Conservation (phyloP, 257 asterid species). For the Nemophila menziesii region DNA sequence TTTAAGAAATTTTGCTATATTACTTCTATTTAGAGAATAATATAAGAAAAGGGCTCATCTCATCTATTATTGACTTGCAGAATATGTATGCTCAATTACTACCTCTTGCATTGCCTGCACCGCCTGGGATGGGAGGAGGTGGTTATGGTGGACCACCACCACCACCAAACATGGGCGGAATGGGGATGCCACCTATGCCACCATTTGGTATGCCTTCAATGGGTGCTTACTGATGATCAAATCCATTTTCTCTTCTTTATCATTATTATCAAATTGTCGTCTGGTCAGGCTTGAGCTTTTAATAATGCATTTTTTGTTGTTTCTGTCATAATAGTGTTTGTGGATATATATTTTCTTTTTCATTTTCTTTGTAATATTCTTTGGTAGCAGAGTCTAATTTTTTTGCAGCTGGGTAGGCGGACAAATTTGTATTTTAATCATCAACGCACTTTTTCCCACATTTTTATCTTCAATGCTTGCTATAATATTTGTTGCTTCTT, state of each 20-base stretch:
- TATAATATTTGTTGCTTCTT: neutral
- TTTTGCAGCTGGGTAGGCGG: slow-evolving; percentile 64
- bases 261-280: slow-evolving; percentile 14
- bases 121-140: slow-evolving; percentile 85
- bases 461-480: slow-evolving; percentile 2
- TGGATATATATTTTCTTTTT: too few relatives aligned
- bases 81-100: slow-evolving; percentile 93
- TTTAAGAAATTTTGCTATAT: neutral
- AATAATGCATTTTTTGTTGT: slow-evolving; percentile 27
- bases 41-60: neutral
- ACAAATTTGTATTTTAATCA: slow-evolving; percentile 27
- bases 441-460: slow-evolving; percentile 4
- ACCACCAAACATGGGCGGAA: slow-evolving; percentile 65
- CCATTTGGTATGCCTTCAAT: slow-evolving; percentile 93
- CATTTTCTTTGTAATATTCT: slow-evolving; percentile 56
- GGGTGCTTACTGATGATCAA: slow-evolving; percentile 85
- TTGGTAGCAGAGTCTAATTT: slow-evolving; percentile 53
- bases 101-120: slow-evolving; percentile 99
- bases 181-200: slow-evolving; percentile 96
- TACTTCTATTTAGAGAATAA: neutral
- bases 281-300: slow-evolving; percentile 14
- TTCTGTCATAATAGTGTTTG: slow-evolving; percentile 28
- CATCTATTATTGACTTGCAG: slow-evolving; percentile 32
- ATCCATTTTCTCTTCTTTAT: too few relatives aligned
- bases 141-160: slow-evolving; percentile 39